phyloP scores from a whole-genome alignment of 1,284 basidiomycete species.

The Fomitopsis betulina region DNA sequence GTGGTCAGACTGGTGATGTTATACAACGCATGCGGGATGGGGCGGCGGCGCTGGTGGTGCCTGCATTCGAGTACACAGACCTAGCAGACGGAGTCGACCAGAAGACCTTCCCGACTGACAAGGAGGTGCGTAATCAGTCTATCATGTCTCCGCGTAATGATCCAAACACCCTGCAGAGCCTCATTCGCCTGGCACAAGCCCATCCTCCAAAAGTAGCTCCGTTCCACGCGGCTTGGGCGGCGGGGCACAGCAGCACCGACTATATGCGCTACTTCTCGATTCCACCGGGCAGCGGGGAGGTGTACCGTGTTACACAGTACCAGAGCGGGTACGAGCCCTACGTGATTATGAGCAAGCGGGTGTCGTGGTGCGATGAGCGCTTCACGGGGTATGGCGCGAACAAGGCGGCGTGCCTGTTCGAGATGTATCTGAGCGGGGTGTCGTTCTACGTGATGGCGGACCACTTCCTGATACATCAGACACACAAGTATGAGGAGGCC shows the following conservation, averaged over 20 bases:
- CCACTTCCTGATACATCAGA: conserved; percentile 85
- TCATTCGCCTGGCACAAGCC: conserved; percentile 50
- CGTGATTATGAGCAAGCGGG: conserved; percentile 72
- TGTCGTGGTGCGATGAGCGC: conserved; percentile 84
- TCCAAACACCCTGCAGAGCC: conserved; percentile 31
- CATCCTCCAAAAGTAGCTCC: conserved; percentile 48
- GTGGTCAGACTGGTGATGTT: conserved; percentile 18
- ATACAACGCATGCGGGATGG: conserved; percentile 41
- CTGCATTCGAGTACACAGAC: conserved; percentile 73
- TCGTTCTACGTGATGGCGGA: conserved; percentile 79
- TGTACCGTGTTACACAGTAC: conserved; percentile 72
- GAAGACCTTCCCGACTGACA: conserved; percentile 57
- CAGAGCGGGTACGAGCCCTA: conserved; percentile 84
- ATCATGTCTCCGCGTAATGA: neutral
- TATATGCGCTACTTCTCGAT: conserved; percentile 66
- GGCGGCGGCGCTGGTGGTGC: conserved; percentile 65
- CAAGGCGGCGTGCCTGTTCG: conserved; percentile 64
- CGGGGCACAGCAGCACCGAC: conserved; percentile 77
- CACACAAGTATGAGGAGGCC: conserved; percentile 75
- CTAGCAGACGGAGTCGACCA: conserved; percentile 57
- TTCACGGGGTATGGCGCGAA: conserved; percentile 82
- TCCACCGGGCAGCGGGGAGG: conserved; percentile 45
- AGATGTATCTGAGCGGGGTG: conserved; percentile 62
- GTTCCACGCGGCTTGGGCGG: conserved; percentile 74
- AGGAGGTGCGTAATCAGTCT: conserved; percentile 40